Percentiles rank a stretch among this genome's conserved stretches.
phyloP scores from a whole-genome alignment of 2,329 filamentous ascomycete species.

The Paraphaeosphaeria sporulosa region DNA sequence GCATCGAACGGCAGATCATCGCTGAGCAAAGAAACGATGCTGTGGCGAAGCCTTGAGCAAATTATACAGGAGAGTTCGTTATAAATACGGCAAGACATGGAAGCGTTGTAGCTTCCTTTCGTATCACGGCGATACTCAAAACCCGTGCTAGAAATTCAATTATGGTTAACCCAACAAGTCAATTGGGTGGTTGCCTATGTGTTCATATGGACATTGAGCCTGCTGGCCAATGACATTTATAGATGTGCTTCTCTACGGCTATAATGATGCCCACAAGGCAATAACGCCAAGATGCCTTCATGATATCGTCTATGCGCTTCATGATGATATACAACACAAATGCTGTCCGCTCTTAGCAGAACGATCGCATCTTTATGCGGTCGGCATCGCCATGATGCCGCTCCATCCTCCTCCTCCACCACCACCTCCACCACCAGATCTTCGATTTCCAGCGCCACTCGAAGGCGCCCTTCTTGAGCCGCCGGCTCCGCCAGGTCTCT shows the following conservation, averaged over 20 bases:
- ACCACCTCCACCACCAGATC: conserved; percentile 13
- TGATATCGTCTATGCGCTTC: background rate
- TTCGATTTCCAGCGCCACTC: conserved; percentile 19
- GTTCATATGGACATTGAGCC: too few relatives aligned
- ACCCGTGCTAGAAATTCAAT: too few relatives aligned
- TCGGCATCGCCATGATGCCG: conserved; percentile 40
- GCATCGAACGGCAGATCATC: conserved; percentile 42
- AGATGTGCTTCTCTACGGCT: too few relatives aligned
- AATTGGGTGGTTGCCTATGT: too few relatives aligned
- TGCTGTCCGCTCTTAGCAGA: background rate
- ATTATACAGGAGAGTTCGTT: background rate
- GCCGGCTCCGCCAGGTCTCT: conserved; percentile 11
- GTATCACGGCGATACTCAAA: too few relatives aligned
- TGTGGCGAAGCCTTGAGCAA: background rate
- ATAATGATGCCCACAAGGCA: background rate
- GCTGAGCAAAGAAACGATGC: conserved; percentile 24
- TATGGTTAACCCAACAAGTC: too few relatives aligned
- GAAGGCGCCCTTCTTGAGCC: conserved; percentile 18
- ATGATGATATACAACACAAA: background rate
- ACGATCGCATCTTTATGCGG: conserved; percentile 16
- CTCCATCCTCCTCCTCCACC: conserved; percentile 26
- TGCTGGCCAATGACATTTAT: too few relatives aligned
- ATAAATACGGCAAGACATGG: too few relatives aligned
- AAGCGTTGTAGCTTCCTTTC: too few relatives aligned
- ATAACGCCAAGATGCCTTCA: background rate